Evolutionary conservation across 148 eudicot genomes (phyloP).

Genomic region (Drosera capensis): DNA sequence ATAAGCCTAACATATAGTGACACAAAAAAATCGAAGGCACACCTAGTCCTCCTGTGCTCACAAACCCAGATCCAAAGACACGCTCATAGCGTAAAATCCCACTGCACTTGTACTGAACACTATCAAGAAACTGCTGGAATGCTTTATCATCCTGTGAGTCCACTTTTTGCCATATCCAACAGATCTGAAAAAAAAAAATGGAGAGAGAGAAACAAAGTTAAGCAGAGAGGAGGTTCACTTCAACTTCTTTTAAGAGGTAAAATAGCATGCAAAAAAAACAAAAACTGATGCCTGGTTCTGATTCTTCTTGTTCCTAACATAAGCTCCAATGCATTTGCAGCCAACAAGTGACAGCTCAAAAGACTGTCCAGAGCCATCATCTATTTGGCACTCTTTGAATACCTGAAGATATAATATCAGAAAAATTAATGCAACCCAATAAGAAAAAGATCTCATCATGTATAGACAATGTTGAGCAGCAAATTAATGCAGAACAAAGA

Average conservation of each 20-base stretch:
- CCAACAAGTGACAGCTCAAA: constrained; percentile 76
- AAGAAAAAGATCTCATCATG: too few species aligned
- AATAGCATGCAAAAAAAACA: constrained; percentile 1
- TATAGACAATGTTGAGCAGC: too few species aligned
- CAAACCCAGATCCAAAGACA: constrained; percentile 84
- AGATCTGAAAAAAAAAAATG: constrained; percentile 42
- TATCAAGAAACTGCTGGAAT: constrained; percentile 86
- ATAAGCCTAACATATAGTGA: not conserved
- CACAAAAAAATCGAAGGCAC: constrained; percentile 9
- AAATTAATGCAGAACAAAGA: too few species aligned
- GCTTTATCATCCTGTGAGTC: constrained; percentile 63
- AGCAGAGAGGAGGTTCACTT: not conserved
- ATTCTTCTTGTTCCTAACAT: constrained; percentile 87
- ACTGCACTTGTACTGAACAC: constrained; percentile 73
- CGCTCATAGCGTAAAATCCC: constrained; percentile 90
- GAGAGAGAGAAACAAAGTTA: too few species aligned
- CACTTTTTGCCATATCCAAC: constrained; percentile 96
- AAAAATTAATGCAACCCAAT: too few species aligned
- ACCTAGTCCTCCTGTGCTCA: constrained; percentile 98
- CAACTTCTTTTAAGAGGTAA: not conserved
- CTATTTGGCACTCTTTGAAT: constrained; percentile 60
- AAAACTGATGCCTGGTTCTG: constrained; percentile 67
- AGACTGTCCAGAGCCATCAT: constrained; percentile 50
- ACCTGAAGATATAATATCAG: constrained; percentile 25
- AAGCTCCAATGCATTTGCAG: constrained; percentile 97